A percentile compares a stretch with the other conserved stretches of the same genome.
These are phyloP conservation scores for Fistulifera pelliculosa DNA, from an alignment of 108 stramenopile genomes.

Conservation along the genomic window DNA sequence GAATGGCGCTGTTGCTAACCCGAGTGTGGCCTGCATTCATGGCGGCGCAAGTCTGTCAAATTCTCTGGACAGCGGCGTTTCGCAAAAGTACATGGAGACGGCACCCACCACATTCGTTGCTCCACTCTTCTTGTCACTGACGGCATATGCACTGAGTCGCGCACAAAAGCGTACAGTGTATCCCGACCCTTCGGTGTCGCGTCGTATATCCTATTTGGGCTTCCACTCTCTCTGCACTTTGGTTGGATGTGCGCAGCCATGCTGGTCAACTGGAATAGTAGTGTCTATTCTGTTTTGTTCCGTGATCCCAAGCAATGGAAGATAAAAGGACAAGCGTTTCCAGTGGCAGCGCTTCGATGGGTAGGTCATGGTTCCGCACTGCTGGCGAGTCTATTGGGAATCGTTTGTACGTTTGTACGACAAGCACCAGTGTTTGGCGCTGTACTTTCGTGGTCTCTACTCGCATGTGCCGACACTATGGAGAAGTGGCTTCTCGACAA, in stretches of 20 bases:
- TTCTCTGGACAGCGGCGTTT: slow-evolving; percentile 63
- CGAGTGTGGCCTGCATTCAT: slow-evolving; percentile 52
- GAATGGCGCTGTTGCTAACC: slow-evolving; percentile 9
- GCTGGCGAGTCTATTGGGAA: slow-evolving; percentile 32
- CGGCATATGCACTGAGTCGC: slow-evolving; percentile 32
- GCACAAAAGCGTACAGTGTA: slow-evolving; percentile 22
- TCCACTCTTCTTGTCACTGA: slow-evolving; percentile 24
- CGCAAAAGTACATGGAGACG: slow-evolving; percentile 27
- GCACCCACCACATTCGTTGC: slow-evolving; percentile 23
- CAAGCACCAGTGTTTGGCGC: slow-evolving; percentile 37
- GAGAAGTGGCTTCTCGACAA: not conserved
- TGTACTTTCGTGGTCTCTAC: slow-evolving; percentile 44
- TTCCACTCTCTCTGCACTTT: slow-evolving; percentile 67
- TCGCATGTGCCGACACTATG: slow-evolving; percentile 23
- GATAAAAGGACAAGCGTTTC: too few species aligned
- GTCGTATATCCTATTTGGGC: slow-evolving; percentile 22
- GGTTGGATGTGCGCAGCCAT: slow-evolving; percentile 81
- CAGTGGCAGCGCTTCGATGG: slow-evolving; percentile 11
- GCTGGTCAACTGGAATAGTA: slow-evolving; percentile 59
- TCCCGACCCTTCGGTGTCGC: slow-evolving; percentile 1
- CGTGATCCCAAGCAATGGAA: slow-evolving; percentile 4
- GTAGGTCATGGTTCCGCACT: slow-evolving; percentile 43
- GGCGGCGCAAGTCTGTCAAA: slow-evolving; percentile 45
- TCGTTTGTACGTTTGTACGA: slow-evolving; percentile 20
- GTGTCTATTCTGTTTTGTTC: slow-evolving; percentile 10